Percentiles rank a stretch among this genome's conserved stretches.
phyloP scores from a whole-genome alignment of 805 yeast genomes.

The Cephaloascus fragrans region DNA sequence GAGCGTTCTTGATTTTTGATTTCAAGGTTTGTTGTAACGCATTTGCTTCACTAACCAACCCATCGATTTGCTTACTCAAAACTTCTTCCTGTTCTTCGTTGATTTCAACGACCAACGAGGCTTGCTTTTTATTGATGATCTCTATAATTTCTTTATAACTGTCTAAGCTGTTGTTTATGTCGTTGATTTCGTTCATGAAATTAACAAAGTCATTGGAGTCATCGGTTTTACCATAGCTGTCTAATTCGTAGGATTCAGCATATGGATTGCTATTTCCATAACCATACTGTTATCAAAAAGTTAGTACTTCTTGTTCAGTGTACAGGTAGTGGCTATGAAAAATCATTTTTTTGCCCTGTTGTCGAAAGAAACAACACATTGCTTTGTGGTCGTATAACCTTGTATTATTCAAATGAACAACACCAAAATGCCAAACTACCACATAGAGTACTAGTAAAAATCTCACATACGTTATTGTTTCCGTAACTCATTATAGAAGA shows the following conservation, averaged over 20 bases:
- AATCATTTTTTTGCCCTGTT: too few relatives aligned
- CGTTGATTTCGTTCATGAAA: slow-evolving; percentile 62
- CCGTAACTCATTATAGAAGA: background rate
- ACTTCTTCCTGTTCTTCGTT: slow-evolving; percentile 61
- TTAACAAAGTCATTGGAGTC: slow-evolving; percentile 42
- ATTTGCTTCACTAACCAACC: slow-evolving; percentile 67
- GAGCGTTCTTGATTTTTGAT: slow-evolving; percentile 66
- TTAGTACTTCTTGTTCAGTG: too few relatives aligned
- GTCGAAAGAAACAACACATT: too few relatives aligned
- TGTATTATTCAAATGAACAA: too few relatives aligned
- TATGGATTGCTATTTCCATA: background rate
- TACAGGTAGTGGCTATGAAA: too few relatives aligned
- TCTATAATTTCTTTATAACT: slow-evolving; percentile 63
- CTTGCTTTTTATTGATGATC: slow-evolving; percentile 61
- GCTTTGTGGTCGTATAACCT: too few relatives aligned
- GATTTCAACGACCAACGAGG: slow-evolving; percentile 61
- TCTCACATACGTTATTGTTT: background rate
- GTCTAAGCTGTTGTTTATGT: slow-evolving; percentile 57
- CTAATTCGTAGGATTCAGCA: slow-evolving; percentile 1
- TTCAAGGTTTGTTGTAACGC: slow-evolving; percentile 70
- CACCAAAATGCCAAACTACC: too few relatives aligned
- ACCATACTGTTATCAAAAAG: background rate
- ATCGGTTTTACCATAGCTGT: slow-evolving; percentile 5
- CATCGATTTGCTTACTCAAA: slow-evolving; percentile 68
- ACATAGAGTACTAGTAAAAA: too few relatives aligned